A percentile compares a stretch with the other conserved stretches of the same genome.
phyloP scores from a whole-genome alignment of 2,329 filamentous ascomycete species.

The Cryphonectria radicalis region DNA sequence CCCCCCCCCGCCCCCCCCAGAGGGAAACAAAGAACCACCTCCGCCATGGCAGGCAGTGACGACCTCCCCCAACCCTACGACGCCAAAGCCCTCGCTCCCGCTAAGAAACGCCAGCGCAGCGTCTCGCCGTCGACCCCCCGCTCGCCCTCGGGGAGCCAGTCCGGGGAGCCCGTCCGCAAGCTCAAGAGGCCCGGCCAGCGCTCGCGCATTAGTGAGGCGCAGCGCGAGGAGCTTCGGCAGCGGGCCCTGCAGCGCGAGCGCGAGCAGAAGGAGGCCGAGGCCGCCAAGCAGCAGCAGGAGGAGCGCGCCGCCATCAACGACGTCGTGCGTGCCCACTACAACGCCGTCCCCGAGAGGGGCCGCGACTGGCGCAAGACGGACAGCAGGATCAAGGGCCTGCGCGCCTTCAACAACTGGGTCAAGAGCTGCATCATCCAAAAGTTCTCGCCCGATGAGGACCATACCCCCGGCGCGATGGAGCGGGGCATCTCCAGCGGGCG shows the following conservation, averaged over 20 bases:
- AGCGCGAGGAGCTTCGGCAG: slow-evolving; percentile 70
- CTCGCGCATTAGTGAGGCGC: slow-evolving; percentile 68
- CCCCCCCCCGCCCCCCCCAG: no score
- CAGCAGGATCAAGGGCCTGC: slow-evolving; percentile 90
- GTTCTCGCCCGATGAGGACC: slow-evolving; percentile 82
- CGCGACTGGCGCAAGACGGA: slow-evolving; percentile 94
- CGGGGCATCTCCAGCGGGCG: slow-evolving; percentile 55
- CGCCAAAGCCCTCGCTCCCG: slow-evolving; percentile 60
- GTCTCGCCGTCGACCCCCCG: slow-evolving; percentile 46
- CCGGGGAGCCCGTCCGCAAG: slow-evolving; percentile 59
- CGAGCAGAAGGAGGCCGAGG: slow-evolving; percentile 45
- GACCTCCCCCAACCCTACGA: slow-evolving; percentile 65
- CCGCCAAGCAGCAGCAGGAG: slow-evolving; percentile 46
- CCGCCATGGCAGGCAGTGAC: slow-evolving; percentile 44
- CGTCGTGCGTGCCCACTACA: slow-evolving; percentile 92
- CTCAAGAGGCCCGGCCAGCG: slow-evolving; percentile 70
- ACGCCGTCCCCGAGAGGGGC: slow-evolving; percentile 89
- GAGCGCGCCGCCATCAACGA: slow-evolving; percentile 72
- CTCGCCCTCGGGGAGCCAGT: slow-evolving; percentile 4
- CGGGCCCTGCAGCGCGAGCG: slow-evolving; percentile 61
- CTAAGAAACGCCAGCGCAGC: slow-evolving; percentile 62
- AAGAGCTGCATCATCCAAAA: slow-evolving; percentile 98
- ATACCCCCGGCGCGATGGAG: slow-evolving; percentile 63
- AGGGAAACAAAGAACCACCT: neutral
- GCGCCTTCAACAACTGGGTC: slow-evolving; percentile 98